phyloP scores from a whole-genome alignment of 352 stramenopile species.

The Pythium brassicae region DNA sequence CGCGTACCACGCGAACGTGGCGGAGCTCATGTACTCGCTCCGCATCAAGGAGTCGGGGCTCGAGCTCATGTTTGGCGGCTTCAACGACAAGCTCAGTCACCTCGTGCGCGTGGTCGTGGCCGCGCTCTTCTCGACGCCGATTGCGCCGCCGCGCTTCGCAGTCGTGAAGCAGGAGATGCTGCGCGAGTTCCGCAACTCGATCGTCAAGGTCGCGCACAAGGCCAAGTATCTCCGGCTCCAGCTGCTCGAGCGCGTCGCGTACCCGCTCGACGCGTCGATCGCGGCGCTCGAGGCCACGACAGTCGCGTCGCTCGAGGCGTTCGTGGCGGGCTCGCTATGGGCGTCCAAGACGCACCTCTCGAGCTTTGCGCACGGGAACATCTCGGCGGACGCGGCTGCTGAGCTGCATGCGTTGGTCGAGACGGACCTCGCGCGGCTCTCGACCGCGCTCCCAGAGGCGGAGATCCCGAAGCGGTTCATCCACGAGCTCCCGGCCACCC shows the following conservation, averaged over 20 bases:
- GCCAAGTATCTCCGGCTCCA: constrained; percentile 63
- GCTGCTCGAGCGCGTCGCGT: constrained; percentile 45
- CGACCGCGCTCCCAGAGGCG: constrained; percentile 17
- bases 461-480: constrained; percentile 51
- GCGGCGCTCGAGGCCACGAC: constrained; percentile 38
- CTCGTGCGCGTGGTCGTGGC: constrained; percentile 60
- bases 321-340: constrained; percentile 46
- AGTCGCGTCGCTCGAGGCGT: constrained; percentile 30
- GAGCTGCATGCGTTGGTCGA: constrained; percentile 43
- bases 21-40: constrained; percentile 67
- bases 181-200: constrained; percentile 62
- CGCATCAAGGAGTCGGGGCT: constrained; percentile 56
- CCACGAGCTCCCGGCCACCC: constrained; percentile 39
- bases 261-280: constrained; percentile 42
- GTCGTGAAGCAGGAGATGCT: constrained; percentile 68
- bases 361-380: constrained; percentile 74
- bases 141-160: constrained; percentile 50
- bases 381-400: constrained; percentile 25
- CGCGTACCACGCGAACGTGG: constrained; percentile 69
- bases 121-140: constrained; percentile 41
- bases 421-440: constrained; percentile 30
- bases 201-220: constrained; percentile 52
- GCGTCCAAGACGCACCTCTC: constrained; percentile 36
- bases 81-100: constrained; percentile 69
- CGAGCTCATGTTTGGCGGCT: constrained; percentile 69